A percentile compares a stretch with the other conserved stretches of the same genome.
Conservation (phyloP, 768 basidiomycete genomes). For the Tricholoma furcatifolium region DNA sequence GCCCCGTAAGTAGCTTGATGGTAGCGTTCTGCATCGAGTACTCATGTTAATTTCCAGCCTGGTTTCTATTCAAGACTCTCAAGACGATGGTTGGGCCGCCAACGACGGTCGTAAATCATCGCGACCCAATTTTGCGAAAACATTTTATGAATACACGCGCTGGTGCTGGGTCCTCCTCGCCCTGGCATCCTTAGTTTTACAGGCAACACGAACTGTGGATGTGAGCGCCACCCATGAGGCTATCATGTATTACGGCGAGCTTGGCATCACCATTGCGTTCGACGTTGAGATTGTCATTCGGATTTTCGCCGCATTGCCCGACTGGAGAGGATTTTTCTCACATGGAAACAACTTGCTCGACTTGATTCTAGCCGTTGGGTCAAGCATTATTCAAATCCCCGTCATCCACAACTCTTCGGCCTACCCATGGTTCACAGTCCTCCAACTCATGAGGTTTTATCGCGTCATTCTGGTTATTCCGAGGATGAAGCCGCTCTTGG, state of each 20-base stretch:
- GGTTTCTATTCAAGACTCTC: conserved; percentile 45
- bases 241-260: conserved; percentile 63
- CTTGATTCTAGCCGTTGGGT: conserved; percentile 67
- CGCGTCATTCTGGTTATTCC: conserved; percentile 89
- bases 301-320: conserved; percentile 66
- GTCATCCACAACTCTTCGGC: conserved; percentile 57
- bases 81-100: conserved; percentile 62
- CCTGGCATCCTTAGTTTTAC: conserved; percentile 66
- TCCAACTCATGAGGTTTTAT: conserved; percentile 87
- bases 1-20: conserved; percentile 48
- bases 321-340: conserved; percentile 79
- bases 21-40: background rate
- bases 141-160: conserved; percentile 54
- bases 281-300: conserved; percentile 86
- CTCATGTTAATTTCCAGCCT: conserved; percentile 23
- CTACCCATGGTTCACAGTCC: conserved; percentile 89
- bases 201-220: conserved; percentile 63
- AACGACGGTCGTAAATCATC: conserved; percentile 42
- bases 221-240: conserved; percentile 43
- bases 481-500: conserved; percentile 85
- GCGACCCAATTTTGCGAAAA: conserved; percentile 48
- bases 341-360: conserved; percentile 75
- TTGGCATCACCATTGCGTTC: conserved; percentile 78
- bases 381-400: conserved; percentile 84
- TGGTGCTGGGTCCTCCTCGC: conserved; percentile 80